These are phyloP conservation scores for Colletotrichum navitas DNA, from an alignment of 2,329 filamentous ascomycete genomes.

Conservation along the genomic window DNA sequence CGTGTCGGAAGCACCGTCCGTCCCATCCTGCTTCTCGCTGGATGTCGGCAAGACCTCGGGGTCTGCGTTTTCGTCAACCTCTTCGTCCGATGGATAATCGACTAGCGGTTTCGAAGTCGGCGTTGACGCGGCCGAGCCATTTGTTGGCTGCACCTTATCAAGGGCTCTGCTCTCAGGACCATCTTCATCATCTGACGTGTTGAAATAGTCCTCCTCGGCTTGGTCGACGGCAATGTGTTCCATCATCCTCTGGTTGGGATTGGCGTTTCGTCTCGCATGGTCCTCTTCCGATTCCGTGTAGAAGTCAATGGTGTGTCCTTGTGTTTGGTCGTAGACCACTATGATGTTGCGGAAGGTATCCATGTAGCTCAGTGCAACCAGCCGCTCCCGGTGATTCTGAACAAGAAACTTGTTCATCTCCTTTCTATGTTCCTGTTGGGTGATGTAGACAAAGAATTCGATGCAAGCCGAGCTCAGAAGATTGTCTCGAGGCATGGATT, in stretches of 20 bases:
- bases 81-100: constrained; percentile 93
- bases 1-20: constrained; percentile 39
- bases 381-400: constrained; percentile 82
- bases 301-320: constrained; percentile 77
- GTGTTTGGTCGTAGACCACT: constrained; percentile 81
- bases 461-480: constrained; percentile 93
- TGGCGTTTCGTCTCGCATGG: constrained; percentile 57
- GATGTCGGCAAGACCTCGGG: constrained; percentile 57
- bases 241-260: constrained; percentile 69
- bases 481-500: constrained; percentile 92
- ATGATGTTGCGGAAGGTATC: constrained; percentile 86
- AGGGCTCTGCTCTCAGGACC: constrained; percentile 50
- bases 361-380: constrained; percentile 83
- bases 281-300: constrained; percentile 79
- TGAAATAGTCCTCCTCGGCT: constrained; percentile 94
- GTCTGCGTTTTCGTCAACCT: constrained; percentile 71
- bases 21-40: constrained; percentile 41
- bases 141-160: constrained; percentile 58
- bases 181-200: constrained; percentile 77
- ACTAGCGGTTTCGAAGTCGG: constrained; percentile 80
- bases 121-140: constrained; percentile 67
- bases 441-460: constrained; percentile 93
- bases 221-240: constrained; percentile 81
- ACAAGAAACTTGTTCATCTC: constrained; percentile 87
- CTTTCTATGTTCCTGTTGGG: constrained; percentile 79